These are phyloP conservation scores for Oleoguttula mirabilis DNA, from an alignment of 495 filamentous ascomycete genomes.

Conservation along the genomic window DNA sequence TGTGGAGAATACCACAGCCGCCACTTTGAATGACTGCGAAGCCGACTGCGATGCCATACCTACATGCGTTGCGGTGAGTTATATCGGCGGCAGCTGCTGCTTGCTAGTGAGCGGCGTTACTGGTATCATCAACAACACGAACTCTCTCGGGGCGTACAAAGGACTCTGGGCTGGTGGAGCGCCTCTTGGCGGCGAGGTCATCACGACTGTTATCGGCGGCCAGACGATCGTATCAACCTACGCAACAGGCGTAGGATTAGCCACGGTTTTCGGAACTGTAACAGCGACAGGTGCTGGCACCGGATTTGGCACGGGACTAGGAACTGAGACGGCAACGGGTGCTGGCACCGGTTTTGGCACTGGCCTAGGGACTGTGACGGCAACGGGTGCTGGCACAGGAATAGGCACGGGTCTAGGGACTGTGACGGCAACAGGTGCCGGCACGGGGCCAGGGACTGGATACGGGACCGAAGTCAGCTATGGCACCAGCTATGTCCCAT, in stretches of 20 bases:
- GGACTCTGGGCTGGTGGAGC: background rate
- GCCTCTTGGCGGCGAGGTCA: no score
- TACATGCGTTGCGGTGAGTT: slow-evolving; percentile 2
- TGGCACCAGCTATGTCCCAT: slow-evolving; percentile 3
- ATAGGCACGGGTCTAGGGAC: no score
- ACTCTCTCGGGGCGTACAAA: slow-evolving; percentile 5
- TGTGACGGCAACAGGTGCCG: no score
- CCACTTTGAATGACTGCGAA: slow-evolving; percentile 1
- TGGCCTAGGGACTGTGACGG: no score
- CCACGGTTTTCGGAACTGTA: background rate
- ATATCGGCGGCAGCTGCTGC: background rate
- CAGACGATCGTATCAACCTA: slow-evolving; percentile 1
- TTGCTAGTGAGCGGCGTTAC: slow-evolving; percentile 1
- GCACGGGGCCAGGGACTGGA: no score
- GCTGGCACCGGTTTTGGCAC: no score
- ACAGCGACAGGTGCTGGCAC: no score
- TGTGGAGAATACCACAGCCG: background rate
- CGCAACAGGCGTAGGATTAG: background rate
- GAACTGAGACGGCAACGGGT: no score
- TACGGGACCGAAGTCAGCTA: no score
- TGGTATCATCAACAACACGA: background rate
- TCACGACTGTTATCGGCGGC: slow-evolving; percentile 1
- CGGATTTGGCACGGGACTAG: no score
- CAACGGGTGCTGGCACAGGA: no score
- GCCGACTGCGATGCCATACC: background rate